Percentiles rank a stretch among this genome's conserved stretches.
phyloP scores from a whole-genome alignment of 2,329 filamentous ascomycete genomes.

The Aureobasidium sp. region DNA sequence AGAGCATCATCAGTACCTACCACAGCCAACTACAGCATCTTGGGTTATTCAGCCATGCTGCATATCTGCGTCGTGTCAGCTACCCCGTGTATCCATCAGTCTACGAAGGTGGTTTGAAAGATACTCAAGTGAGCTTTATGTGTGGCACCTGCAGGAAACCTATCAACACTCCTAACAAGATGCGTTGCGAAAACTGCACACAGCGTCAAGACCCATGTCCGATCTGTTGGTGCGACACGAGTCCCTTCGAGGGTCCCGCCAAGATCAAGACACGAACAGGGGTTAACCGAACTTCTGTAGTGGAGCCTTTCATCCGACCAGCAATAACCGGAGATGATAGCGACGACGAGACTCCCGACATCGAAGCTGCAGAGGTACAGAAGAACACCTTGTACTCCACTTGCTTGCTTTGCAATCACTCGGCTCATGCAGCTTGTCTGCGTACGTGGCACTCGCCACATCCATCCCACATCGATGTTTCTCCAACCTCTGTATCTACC shows the following conservation, averaged over 20 bases:
- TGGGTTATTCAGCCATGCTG: constrained; percentile 43
- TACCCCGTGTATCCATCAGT: constrained; percentile 48
- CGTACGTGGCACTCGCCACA: constrained; percentile 42
- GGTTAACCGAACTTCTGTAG: background rate
- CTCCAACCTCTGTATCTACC: background rate
- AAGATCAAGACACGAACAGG: constrained; percentile 23
- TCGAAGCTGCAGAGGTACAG: constrained; percentile 11
- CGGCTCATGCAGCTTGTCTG: constrained; percentile 50
- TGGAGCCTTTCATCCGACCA: background rate
- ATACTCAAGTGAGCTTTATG: constrained; percentile 45
- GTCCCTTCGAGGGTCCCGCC: constrained; percentile 28
- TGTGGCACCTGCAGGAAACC: constrained; percentile 50
- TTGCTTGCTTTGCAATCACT: constrained; percentile 54
- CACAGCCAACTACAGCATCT: constrained; percentile 45
- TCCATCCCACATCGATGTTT: background rate
- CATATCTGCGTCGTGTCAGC: constrained; percentile 46
- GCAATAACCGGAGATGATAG: background rate
- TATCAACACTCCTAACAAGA: constrained; percentile 44
- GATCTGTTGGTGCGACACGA: constrained; percentile 36
- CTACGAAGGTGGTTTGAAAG: constrained; percentile 47
- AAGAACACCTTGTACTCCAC: constrained; percentile 41
- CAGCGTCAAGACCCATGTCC: constrained; percentile 34
- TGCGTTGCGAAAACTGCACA: constrained; percentile 43
- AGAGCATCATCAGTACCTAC: constrained; percentile 48
- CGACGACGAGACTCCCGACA: background rate